Base-by-base conservation (phyloP, 2,329 filamentous ascomycete species). In the Microdochium bolleyi region DNA sequence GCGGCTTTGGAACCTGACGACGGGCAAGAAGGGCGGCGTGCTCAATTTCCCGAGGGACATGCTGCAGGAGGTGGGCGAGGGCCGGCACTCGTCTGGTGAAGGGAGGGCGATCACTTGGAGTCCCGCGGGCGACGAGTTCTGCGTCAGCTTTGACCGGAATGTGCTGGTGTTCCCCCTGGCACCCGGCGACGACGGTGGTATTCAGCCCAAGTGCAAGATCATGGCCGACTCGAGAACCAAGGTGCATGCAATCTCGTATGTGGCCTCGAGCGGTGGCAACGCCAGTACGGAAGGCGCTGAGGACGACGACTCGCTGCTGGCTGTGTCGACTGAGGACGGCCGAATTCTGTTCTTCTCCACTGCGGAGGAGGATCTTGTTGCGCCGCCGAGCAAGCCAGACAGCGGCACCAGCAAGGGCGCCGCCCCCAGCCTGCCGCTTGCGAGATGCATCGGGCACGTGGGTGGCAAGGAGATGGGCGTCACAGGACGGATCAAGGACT, bases 1-100 rank as follows among this genome's bases (percentile, higher is more conserved):
- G 88, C 78, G 94, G 58, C 70, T 97, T 58, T 99, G 94, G 94
- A 97, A 99, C 64, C 69, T 99, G 57, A 91, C 97, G 58, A 97
- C 92, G 2, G 94, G 92, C 16, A 95, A 92, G 73, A 96, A 96
- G 73, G 92, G 92, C 1, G 90, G 92, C 27, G 92, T 96, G 51
- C 73, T 99, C 60, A 94, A 89, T 66, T 97, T 97, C 67, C 81
- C 80, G 58, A 78, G 81, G 53, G 81, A 85, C 0, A 78, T 94
- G 62, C 74, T 97, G 51, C 76, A 81, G 48, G 83, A 88, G 60
- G 81, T 88, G 11, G 89, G 89, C 48, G 90, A 96, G 72, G 81
- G 84, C 46, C 84, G 83, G 67, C 85, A 86, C 67, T 83, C 84
- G 48, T 85, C 83, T 48, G 92, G 92, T 13, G 94, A 97, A 66